A percentile compares a stretch with the other conserved stretches of the same genome.
These are phyloP conservation scores for Bretschneidera sinensis DNA, from an alignment of 345 rosid species.

Conservation along the genomic window DNA sequence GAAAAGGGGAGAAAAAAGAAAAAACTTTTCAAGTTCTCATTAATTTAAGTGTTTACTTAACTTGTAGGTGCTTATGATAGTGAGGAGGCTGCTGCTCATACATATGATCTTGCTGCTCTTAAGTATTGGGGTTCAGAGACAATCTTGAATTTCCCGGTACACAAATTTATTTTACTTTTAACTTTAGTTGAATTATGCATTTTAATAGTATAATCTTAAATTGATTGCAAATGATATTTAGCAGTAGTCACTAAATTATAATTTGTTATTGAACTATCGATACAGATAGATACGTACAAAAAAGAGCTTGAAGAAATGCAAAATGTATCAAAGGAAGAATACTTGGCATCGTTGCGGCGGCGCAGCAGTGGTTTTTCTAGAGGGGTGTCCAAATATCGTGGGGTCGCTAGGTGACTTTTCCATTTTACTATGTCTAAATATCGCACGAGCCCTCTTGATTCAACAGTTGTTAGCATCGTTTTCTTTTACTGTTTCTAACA, in stretches of 20 bases:
- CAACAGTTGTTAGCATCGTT: too few species aligned
- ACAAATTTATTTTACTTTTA: background rate
- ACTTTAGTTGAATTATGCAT: too few species aligned
- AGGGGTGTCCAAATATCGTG: constrained; percentile 95
- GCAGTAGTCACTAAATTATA: too few species aligned
- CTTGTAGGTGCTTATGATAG: constrained; percentile 76
- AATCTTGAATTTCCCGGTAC: constrained; percentile 77
- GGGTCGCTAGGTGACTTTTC: constrained; percentile 95
- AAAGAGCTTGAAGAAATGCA: constrained; percentile 84
- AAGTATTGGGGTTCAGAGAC: constrained; percentile 94
- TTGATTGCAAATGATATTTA: too few species aligned
- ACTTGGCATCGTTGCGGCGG: constrained; percentile 78
- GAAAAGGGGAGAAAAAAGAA: background rate
- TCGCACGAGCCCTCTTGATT: too few species aligned
- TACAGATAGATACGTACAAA: constrained; percentile 49
- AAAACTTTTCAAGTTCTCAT: too few species aligned
- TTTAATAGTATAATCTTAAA: too few species aligned
- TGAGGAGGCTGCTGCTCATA: constrained; percentile 87
- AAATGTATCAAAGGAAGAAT: constrained; percentile 72
- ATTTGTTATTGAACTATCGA: background rate
- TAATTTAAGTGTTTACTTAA: too few species aligned
- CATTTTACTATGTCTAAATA: too few species aligned
- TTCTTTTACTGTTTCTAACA: too few species aligned
- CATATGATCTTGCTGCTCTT: constrained; percentile 96
- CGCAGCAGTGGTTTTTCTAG: constrained; percentile 90